Conservation (phyloP, 2,329 filamentous ascomycete species). For the Claviceps sp. region DNA sequence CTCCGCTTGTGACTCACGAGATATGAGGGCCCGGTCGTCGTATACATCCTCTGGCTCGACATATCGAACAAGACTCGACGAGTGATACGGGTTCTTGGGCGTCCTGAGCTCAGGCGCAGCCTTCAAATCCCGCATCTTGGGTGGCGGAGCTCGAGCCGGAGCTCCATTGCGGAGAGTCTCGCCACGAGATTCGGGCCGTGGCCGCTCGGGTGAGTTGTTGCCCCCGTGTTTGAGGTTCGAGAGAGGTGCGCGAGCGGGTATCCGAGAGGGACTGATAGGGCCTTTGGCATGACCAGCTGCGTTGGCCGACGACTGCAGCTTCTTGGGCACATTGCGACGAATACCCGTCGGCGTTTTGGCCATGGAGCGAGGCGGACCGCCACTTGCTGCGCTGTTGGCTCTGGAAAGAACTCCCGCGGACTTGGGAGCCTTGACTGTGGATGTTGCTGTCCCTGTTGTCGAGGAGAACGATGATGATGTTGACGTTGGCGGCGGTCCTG, state of each 20-base stretch:
- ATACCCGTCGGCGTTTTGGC: constrained; percentile 44
- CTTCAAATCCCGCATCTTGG: constrained; percentile 77
- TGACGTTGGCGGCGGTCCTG: constrained; percentile 32
- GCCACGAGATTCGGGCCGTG: constrained; percentile 28
- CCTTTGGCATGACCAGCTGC: constrained; percentile 8
- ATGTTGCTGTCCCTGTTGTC: not conserved
- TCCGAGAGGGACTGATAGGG: constrained; percentile 33
- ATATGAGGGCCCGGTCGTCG: constrained; percentile 42
- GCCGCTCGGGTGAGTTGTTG: constrained; percentile 70
- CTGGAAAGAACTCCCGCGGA: constrained; percentile 14
- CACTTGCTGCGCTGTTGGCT: constrained; percentile 15
- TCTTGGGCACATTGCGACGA: constrained; percentile 14
- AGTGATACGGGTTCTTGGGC: constrained; percentile 34
- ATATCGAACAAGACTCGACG: constrained; percentile 43
- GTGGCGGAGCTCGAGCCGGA: constrained; percentile 58
- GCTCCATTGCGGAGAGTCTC: constrained; percentile 40
- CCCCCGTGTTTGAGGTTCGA: constrained; percentile 51
- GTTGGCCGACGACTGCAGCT: constrained; percentile 11
- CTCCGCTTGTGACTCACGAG: constrained; percentile 18
- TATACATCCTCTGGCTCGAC: constrained; percentile 75
- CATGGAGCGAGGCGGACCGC: constrained; percentile 24
- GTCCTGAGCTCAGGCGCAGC: constrained; percentile 38
- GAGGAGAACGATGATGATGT: not conserved
- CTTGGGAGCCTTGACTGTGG: constrained; percentile 20
- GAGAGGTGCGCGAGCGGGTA: constrained; percentile 56